phyloP scores from a whole-genome alignment of 2,329 filamentous ascomycete genomes.

The Mycosphaerella arachidis region DNA sequence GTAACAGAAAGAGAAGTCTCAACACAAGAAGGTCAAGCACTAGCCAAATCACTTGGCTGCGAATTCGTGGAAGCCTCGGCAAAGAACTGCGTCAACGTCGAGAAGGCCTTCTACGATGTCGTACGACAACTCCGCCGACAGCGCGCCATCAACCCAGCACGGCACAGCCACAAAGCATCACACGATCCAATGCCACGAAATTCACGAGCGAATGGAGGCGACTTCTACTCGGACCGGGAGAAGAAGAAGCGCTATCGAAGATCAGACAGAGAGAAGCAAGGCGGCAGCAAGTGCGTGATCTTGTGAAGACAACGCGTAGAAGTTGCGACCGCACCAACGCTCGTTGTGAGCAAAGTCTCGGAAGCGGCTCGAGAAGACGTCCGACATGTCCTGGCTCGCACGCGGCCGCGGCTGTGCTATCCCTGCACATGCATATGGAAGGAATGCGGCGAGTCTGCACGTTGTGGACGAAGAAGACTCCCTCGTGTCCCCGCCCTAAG shows the following conservation, averaged over 20 bases:
- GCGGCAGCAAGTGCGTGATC: constrained; percentile 27
- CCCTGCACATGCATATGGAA: not conserved
- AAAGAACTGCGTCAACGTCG: constrained; percentile 97
- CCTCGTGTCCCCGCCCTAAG: not conserved
- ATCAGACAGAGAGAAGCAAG: constrained; percentile 20
- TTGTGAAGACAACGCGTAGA: constrained; percentile 17
- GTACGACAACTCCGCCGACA: constrained; percentile 85
- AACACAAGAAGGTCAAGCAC: constrained; percentile 87
- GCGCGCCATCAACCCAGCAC: constrained; percentile 41
- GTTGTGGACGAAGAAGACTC: not conserved
- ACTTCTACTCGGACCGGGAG: constrained; percentile 15
- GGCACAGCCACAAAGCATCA: constrained; percentile 14
- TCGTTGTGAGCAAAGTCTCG: not conserved
- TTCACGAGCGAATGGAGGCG: constrained; percentile 16
- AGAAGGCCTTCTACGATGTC: constrained; percentile 97
- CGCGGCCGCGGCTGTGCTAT: not conserved
- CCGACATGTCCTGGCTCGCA: not conserved
- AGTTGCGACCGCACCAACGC: not conserved
- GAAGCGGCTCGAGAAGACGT: not conserved
- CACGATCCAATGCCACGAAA: constrained; percentile 13
- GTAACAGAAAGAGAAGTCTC: constrained; percentile 95
- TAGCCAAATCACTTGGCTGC: constrained; percentile 87
- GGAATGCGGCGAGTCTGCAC: not conserved
- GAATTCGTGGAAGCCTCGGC: constrained; percentile 96
- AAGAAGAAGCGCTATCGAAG: constrained; percentile 24